Evolutionary conservation across 345 rosid genomes (phyloP).

Genomic region (Euphorbia tirucalli): DNA sequence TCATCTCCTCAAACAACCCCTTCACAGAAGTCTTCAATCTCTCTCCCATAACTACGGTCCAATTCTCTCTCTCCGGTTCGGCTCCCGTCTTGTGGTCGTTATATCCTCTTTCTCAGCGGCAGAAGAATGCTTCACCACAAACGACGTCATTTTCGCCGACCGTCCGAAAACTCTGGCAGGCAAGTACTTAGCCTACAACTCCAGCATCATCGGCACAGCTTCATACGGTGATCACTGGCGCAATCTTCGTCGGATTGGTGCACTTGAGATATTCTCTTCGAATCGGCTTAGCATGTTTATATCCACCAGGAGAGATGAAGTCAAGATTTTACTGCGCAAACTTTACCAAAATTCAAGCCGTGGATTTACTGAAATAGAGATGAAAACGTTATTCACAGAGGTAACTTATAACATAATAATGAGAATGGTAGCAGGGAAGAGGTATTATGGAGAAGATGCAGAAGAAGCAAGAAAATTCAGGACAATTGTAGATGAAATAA

Average conservation of each 20-base stretch:
- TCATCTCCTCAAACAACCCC: constrained; percentile 10
- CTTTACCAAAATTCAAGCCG: neutral
- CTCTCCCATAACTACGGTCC: constrained; percentile 41
- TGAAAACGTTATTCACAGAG: neutral
- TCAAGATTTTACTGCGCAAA: neutral
- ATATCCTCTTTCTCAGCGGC: constrained; percentile 18
- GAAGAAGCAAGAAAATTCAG: neutral
- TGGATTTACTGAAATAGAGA: neutral
- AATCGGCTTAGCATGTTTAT: neutral
- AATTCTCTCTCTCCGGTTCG: constrained; percentile 28
- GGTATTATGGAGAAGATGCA: constrained; percentile 9
- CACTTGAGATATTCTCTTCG: constrained; percentile 8
- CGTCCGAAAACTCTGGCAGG: neutral
- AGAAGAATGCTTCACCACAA: constrained; percentile 10
- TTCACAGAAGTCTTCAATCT: constrained; percentile 17
- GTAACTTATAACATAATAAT: constrained; percentile 1
- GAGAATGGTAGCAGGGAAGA: constrained; percentile 18
- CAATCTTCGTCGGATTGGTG: constrained; percentile 4
- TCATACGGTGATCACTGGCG: constrained; percentile 17
- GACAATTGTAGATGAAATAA: neutral
- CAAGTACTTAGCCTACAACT: constrained; percentile 10
- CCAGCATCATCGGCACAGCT: neutral
- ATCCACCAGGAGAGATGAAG: constrained; percentile 6
- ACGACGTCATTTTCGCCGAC: constrained; percentile 17
- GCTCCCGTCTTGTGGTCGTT: constrained; percentile 18